A percentile compares a stretch with the other conserved stretches of the same genome.
These are phyloP conservation scores for Metschnikowia vanudenii DNA, from an alignment of 805 yeast species.

Conservation along the genomic window DNA sequence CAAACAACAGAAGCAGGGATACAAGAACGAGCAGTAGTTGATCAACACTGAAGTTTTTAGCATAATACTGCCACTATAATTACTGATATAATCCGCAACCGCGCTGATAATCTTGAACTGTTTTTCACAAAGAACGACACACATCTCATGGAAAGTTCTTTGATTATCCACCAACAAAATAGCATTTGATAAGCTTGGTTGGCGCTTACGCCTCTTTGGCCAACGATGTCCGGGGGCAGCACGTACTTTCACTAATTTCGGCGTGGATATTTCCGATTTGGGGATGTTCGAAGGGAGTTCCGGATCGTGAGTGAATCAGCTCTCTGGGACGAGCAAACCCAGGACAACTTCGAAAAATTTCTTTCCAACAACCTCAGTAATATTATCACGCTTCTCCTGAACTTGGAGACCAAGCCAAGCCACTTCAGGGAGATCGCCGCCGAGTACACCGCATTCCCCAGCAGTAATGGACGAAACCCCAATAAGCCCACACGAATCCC, in stretches of 20 bases:
- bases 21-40: too few species aligned
- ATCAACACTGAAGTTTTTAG: too few species aligned
- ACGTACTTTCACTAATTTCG: conserved; percentile 72
- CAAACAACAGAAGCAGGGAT: too few species aligned
- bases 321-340: conserved; percentile 79
- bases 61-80: too few species aligned
- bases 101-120: too few species aligned
- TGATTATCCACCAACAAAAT: too few species aligned
- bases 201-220: conserved; percentile 90
- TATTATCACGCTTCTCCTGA: conserved; percentile 75
- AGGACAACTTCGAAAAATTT: conserved; percentile 72
- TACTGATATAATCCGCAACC: too few species aligned
- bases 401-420: conserved; percentile 75
- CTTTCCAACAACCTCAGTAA: conserved; percentile 84
- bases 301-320: conserved; percentile 84
- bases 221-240: conserved; percentile 88
- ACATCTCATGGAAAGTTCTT: too few species aligned
- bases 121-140: too few species aligned
- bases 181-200: too few species aligned
- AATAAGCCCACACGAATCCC: neutral
- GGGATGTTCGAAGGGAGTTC: conserved; percentile 88
- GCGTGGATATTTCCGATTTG: conserved; percentile 76
- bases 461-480: too few species aligned
- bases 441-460: too few species aligned
- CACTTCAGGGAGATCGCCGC: conserved; percentile 42